Conservation (phyloP, 495 filamentous ascomycete species). For the Apodospora peruviana region DNA sequence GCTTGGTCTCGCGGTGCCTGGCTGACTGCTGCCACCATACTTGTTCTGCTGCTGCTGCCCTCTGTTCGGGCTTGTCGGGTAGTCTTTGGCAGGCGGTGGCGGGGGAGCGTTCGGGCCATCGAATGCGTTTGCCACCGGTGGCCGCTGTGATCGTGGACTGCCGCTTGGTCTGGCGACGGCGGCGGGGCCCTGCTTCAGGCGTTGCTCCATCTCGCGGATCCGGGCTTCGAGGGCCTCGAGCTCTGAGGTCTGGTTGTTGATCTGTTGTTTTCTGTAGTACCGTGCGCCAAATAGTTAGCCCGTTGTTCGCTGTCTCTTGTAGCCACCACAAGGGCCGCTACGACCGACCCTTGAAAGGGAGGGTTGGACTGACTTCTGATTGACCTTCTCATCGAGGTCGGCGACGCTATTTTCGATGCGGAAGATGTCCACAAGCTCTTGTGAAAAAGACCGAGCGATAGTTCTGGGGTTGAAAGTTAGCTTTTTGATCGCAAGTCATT, state of each 20-base stretch:
- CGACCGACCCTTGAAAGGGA: slow-evolving; percentile 3
- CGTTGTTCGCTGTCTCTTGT: neutral
- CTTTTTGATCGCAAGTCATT: neutral
- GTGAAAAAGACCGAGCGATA: slow-evolving; percentile 80
- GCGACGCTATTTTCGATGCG: slow-evolving; percentile 74
- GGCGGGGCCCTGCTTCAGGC: slow-evolving; percentile 48
- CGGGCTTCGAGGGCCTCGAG: slow-evolving; percentile 79
- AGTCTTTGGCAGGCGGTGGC: slow-evolving; percentile 16
- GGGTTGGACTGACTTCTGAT: slow-evolving; percentile 68
- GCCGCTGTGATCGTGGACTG: slow-evolving; percentile 28
- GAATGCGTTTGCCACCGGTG: slow-evolving; percentile 28
- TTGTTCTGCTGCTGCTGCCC: slow-evolving; percentile 20
- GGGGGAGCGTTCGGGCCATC: slow-evolving; percentile 12
- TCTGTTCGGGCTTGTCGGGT: slow-evolving; percentile 1
- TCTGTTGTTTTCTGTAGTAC: slow-evolving; percentile 55
- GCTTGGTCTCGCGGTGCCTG: slow-evolving; percentile 36
- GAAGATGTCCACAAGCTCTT: slow-evolving; percentile 84
- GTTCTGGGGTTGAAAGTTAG: slow-evolving; percentile 50
- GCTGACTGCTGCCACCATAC: slow-evolving; percentile 29
- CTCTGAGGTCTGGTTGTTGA: slow-evolving; percentile 70
- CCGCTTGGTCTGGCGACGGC: slow-evolving; percentile 11
- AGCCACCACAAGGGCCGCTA: neutral
- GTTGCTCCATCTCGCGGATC: slow-evolving; percentile 78
- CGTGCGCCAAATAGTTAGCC: slow-evolving; percentile 5
- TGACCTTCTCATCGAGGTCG: slow-evolving; percentile 68